Conservation (phyloP, 331 rosid species). For the Acacia concinna region DNA sequence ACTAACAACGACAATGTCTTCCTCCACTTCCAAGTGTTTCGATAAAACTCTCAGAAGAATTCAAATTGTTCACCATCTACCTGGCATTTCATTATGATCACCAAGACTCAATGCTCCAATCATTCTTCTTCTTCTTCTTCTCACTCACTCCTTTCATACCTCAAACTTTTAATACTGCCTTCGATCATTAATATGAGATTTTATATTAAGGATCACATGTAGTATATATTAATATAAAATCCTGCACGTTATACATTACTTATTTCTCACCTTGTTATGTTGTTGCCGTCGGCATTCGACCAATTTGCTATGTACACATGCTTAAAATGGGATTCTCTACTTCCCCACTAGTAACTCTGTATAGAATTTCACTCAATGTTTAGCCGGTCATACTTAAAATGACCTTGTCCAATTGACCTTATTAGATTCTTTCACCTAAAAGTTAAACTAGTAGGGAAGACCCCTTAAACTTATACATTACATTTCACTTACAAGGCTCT, state of each 20-base stretch:
- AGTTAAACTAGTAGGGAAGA: too few species aligned
- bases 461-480: too few species aligned
- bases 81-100: slow-evolving; percentile 34
- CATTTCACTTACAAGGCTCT: neutral
- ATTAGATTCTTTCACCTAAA: too few species aligned
- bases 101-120: slow-evolving; percentile 45
- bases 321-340: too few species aligned
- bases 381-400: too few species aligned
- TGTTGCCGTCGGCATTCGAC: neutral
- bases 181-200: too few species aligned
- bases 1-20: slow-evolving; percentile 8
- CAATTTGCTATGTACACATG: neutral
- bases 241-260: too few species aligned
- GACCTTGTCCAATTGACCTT: too few species aligned
- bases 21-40: slow-evolving; percentile 25
- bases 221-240: too few species aligned
- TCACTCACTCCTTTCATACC: neutral
- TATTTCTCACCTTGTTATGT: neutral
- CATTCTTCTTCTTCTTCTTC: slow-evolving; percentile 28
- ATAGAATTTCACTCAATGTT: too few species aligned
- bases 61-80: neutral
- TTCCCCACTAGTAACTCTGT: too few species aligned
- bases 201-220: too few species aligned
- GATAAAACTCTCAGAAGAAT: neutral
- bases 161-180: neutral